phyloP scores from a whole-genome alignment of 2,329 filamentous ascomycete genomes.

The Akanthomyces lecanii region DNA sequence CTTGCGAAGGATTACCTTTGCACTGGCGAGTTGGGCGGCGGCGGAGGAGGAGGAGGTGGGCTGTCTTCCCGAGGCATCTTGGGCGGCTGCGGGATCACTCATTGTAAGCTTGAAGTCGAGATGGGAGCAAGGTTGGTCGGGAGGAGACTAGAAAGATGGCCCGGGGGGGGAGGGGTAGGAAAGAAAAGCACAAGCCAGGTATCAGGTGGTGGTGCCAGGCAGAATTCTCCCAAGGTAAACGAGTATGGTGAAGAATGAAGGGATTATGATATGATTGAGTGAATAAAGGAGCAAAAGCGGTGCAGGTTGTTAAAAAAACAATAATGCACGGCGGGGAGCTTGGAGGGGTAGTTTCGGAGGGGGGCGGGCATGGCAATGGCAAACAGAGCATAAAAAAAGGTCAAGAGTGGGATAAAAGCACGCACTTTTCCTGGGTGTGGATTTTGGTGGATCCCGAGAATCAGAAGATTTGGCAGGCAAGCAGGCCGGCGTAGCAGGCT shows the following conservation, averaged over 20 bases:
- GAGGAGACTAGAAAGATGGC: background rate
- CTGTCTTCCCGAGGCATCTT: slow-evolving; percentile 61
- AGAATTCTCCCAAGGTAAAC: background rate
- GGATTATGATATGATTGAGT: slow-evolving; percentile 11
- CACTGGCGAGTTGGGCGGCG: slow-evolving; percentile 62
- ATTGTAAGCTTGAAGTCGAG: slow-evolving; percentile 20
- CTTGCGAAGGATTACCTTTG: slow-evolving; percentile 65
- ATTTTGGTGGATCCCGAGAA: background rate
- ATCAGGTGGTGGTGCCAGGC: slow-evolving; percentile 9
- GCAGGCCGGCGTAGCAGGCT: background rate
- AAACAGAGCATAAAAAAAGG: background rate
- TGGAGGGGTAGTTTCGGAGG: slow-evolving; percentile 8
- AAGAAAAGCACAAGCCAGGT: slow-evolving; percentile 1
- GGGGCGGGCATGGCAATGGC: background rate
- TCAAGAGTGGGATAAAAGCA: slow-evolving; percentile 9
- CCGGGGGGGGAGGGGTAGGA: background rate
- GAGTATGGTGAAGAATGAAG: background rate
- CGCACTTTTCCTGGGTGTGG: slow-evolving; percentile 9
- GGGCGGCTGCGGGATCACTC: slow-evolving; percentile 31
- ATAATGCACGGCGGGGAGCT: background rate
- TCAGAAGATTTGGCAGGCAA: background rate
- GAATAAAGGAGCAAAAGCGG: slow-evolving; percentile 5
- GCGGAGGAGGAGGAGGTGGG: slow-evolving; percentile 57
- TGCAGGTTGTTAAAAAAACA: background rate
- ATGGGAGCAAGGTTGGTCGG: background rate